phyloP scores from a whole-genome alignment of 2,329 filamentous ascomycete genomes.

The Sclerotinia borealis region DNA sequence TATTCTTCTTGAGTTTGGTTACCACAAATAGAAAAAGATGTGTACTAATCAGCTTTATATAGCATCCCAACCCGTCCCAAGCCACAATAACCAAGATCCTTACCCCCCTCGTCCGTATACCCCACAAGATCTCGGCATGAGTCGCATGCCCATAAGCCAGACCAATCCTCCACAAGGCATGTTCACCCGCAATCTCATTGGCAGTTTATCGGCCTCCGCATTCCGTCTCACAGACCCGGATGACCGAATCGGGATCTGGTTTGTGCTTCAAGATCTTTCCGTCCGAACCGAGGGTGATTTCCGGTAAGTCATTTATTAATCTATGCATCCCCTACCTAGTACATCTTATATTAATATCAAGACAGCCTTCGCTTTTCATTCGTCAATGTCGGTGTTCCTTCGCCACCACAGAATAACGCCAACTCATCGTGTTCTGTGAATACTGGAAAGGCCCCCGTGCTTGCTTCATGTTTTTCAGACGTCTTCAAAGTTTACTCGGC shows the following conservation, averaged over 20 bases:
- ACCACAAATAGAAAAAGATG: neutral
- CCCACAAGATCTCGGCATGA: constrained; percentile 18
- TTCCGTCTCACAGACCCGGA: constrained; percentile 74
- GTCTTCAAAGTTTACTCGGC: constrained; percentile 91
- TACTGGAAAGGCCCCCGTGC: constrained; percentile 69
- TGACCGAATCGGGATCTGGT: constrained; percentile 88
- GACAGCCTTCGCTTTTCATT: constrained; percentile 63
- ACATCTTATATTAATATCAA: neutral
- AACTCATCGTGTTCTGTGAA: constrained; percentile 50
- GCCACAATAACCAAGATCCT: constrained; percentile 9
- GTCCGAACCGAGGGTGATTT: constrained; percentile 90
- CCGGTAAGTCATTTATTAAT: constrained; percentile 49
- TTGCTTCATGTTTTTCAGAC: constrained; percentile 81
- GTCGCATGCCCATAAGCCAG: constrained; percentile 21
- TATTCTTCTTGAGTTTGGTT: neutral
- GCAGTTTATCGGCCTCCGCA: constrained; percentile 82
- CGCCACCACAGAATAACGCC: constrained; percentile 21
- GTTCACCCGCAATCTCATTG: constrained; percentile 93
- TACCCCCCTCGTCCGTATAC: constrained; percentile 17
- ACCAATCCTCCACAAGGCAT: constrained; percentile 60
- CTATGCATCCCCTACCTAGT: neutral
- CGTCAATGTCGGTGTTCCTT: constrained; percentile 66
- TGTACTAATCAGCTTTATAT: constrained; percentile 2
- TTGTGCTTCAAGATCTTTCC: constrained; percentile 90
- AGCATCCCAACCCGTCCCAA: constrained; percentile 15